These are phyloP conservation scores for Aspergillus candidus DNA, from an alignment of 2,329 filamentous ascomycete species.

Conservation along the genomic window DNA sequence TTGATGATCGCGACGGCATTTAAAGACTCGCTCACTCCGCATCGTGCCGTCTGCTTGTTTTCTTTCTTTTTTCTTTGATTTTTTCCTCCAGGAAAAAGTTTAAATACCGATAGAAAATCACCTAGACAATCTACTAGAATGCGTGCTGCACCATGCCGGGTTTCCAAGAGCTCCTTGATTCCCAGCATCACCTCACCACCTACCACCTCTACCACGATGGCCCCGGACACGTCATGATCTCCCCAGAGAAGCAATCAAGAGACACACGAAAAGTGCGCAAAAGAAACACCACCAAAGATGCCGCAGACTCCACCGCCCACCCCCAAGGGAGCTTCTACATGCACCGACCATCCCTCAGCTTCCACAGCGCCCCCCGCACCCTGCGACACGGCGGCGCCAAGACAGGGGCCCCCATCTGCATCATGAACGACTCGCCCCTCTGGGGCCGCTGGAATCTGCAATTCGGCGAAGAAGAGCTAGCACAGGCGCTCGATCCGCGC, in stretches of 20 bases:
- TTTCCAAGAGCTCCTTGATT: too few relatives aligned
- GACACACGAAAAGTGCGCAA: not conserved
- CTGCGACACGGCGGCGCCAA: constrained; percentile 5
- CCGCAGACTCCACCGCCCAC: not conserved
- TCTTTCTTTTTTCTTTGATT: too few relatives aligned
- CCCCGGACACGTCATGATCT: constrained; percentile 5
- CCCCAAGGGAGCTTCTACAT: constrained; percentile 8
- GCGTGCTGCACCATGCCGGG: too few relatives aligned
- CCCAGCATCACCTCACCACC: constrained; percentile 1
- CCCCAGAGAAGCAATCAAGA: constrained; percentile 5
- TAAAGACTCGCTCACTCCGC: too few relatives aligned
- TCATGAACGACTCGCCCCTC: constrained; percentile 5
- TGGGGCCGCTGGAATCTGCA: constrained; percentile 12
- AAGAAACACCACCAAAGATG: not conserved
- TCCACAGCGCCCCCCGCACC: constrained; percentile 7
- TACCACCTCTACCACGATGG: constrained; percentile 11
- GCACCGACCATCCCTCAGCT: constrained; percentile 6
- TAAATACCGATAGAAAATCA: too few relatives aligned
- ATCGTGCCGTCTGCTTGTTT: too few relatives aligned
- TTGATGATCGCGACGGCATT: too few relatives aligned
- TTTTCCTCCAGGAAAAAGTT: too few relatives aligned
- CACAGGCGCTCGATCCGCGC: constrained; percentile 9
- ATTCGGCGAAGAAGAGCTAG: constrained; percentile 2
- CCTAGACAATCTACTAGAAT: too few relatives aligned
- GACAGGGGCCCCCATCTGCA: constrained; percentile 6